A percentile compares a stretch with the other conserved stretches of the same genome.
Conservation (phyloP, 805 yeast species). For the Kodamaea restingae region DNA sequence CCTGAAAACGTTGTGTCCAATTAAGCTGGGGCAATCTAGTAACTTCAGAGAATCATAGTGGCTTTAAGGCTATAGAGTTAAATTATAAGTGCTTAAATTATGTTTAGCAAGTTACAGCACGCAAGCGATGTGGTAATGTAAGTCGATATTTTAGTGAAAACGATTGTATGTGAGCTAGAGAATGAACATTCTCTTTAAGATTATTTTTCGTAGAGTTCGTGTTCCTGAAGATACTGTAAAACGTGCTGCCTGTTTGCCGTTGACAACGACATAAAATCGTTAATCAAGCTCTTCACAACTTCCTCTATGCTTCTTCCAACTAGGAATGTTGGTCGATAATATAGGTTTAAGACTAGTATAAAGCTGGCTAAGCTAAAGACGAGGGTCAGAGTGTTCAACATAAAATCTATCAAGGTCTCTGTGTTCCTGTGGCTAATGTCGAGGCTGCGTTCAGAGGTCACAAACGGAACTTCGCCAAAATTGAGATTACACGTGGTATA, state of each 20-base stretch:
- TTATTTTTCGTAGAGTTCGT: not conserved
- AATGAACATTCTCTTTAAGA: not conserved
- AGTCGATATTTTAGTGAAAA: not conserved
- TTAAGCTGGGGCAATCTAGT: no score
- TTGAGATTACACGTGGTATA: constrained; percentile 1
- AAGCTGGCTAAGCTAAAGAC: not conserved
- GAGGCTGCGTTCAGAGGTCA: no score
- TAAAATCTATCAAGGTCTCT: not conserved
- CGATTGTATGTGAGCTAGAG: not conserved
- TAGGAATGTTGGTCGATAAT: not conserved
- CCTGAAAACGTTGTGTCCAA: no score
- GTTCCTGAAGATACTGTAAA: not conserved
- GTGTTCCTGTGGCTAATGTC: no score
- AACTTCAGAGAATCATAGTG: no score
- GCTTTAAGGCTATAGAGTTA: no score
- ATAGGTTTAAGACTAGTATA: not conserved
- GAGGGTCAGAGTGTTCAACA: not conserved
- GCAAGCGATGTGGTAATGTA: no score
- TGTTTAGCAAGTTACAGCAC: no score
- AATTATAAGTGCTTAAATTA: no score
- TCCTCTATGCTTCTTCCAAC: not conserved
- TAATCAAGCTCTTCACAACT: not conserved
- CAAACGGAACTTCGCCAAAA: not conserved
- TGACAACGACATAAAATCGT: not conserved
- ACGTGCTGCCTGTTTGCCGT: not conserved